These are phyloP conservation scores for Linnemannia exigua DNA, from an alignment of 192 early-diverging fungal species.

Conservation along the genomic window DNA sequence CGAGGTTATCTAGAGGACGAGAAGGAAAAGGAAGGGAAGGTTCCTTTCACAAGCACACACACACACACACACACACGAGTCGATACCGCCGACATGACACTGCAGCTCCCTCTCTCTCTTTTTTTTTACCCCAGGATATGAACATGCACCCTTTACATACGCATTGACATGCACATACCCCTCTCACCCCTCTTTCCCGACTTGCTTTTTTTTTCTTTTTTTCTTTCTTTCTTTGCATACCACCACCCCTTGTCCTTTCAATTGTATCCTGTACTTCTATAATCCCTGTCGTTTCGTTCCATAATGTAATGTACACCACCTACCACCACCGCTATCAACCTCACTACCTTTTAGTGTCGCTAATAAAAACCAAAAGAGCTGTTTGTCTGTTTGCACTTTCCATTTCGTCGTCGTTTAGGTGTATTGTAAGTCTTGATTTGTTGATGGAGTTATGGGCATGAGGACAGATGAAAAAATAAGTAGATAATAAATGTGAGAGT, in stretches of 20 bases:
- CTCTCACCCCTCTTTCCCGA: neutral
- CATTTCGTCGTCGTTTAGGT: too few species aligned
- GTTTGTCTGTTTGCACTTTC: too few species aligned
- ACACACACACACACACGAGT: neutral
- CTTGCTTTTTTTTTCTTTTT: conserved; percentile 2
- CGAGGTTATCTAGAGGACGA: neutral
- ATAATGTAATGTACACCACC: neutral
- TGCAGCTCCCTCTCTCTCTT: too few species aligned
- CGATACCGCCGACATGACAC: neutral
- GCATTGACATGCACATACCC: neutral
- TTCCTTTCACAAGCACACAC: neutral
- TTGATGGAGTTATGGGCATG: too few species aligned
- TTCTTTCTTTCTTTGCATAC: neutral
- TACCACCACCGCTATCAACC: neutral
- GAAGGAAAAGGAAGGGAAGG: neutral
- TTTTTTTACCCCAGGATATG: neutral
- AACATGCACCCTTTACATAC: neutral
- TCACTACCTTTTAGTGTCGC: neutral
- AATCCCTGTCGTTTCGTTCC: neutral
- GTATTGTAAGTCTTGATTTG: too few species aligned
- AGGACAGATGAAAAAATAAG: too few species aligned
- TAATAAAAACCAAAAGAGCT: neutral
- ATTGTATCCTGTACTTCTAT: neutral
- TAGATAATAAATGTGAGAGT: too few species aligned
- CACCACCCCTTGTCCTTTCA: neutral